Evolutionary conservation across 2,329 filamentous ascomycete species (phyloP), one percentile per base, ranked within the genome.

Genomic region (Pseudofabraea citricarpa): DNA sequence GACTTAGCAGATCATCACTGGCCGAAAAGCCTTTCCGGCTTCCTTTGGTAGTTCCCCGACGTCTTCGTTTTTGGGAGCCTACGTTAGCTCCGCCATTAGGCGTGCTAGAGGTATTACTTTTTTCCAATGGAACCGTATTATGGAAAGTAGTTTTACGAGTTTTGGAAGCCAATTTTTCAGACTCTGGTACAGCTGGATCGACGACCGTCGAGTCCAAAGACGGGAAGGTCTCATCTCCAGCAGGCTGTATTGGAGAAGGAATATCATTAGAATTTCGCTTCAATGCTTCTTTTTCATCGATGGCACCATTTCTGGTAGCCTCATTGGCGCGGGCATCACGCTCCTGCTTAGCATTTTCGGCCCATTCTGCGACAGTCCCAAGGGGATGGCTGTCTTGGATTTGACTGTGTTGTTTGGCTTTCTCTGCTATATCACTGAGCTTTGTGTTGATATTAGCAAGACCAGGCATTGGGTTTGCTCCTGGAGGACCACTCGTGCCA

Each of bases 1-100:
- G 79, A 21, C 77, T 75, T 41, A 96, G 73, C 52, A 96, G 70
- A 40, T 95, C 89, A 49, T 95, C 90, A 1, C 74, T 69, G 12
- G 75, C 74, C 43, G 75, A 70, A 53, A 83, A 79, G 1, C 79
- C 79, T 32, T 79, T 76, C 23, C 78, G 77, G 54, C 79, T 85
- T 47, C 78, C 76, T 24, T 50, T 60, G 29, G 86, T 90, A 21
- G 81, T 85, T 1, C 79, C 81, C 23, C 87, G 76, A 36, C 84
- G 76, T 35, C 85, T 75, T 37, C 78, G 74, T 58, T 73, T 81
- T 43, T 78, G 69, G 18, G 78, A 79, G 4, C 73, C 58, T n/a
- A 22, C 16, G 10, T 18, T 39, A 13, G 21, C 15, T 0, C n/a
- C 15, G 4, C 36, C 35, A 27, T 27, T 42, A 3, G 38, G 18